Evolutionary conservation across 768 basidiomycete genomes (phyloP).

Genomic region (Pluteus cervinus): DNA sequence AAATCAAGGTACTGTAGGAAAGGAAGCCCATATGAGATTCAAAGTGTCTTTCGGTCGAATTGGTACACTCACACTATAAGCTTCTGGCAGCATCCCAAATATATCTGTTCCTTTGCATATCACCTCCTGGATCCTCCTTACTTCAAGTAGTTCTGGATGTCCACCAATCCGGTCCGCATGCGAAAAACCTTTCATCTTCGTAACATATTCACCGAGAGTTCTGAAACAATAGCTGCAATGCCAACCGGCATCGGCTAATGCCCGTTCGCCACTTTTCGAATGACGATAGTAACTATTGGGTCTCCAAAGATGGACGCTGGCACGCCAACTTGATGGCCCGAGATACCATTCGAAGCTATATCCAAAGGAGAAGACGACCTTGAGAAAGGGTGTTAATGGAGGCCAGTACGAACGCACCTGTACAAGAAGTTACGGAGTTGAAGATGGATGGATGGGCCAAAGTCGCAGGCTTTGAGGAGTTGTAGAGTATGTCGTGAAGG

Average conservation of each 20-base stretch:
- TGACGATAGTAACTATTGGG: slow-evolving; percentile 39
- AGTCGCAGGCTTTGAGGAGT: slow-evolving; percentile 48
- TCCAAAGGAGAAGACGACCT: background rate
- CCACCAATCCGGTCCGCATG: slow-evolving; percentile 58
- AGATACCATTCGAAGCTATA: slow-evolving; percentile 52
- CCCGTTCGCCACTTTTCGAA: slow-evolving; percentile 37
- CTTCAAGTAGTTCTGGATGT: slow-evolving; percentile 37
- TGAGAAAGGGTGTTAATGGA: background rate
- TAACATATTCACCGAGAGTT: slow-evolving; percentile 47
- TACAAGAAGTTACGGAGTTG: slow-evolving; percentile 59
- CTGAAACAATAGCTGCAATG: slow-evolving; percentile 67
- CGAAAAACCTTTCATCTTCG: slow-evolving; percentile 58
- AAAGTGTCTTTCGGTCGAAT: background rate
- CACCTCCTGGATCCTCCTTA: slow-evolving; percentile 45
- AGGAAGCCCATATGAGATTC: slow-evolving; percentile 1
- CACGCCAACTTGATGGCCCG: slow-evolving; percentile 50
- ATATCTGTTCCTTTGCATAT: slow-evolving; percentile 59
- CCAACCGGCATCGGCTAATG: slow-evolving; percentile 62
- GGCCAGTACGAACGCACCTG: slow-evolving; percentile 28
- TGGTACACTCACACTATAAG: slow-evolving; percentile 45
- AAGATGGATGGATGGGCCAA: slow-evolving; percentile 47
- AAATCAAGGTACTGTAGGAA: slow-evolving; percentile 43
- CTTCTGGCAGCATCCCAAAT: slow-evolving; percentile 62
- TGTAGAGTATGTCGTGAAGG: slow-evolving; percentile 44
- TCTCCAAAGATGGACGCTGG: slow-evolving; percentile 44